Percentiles rank a stretch among this genome's conserved stretches.
These are phyloP conservation scores for Ustilago crameri DNA, from an alignment of 1,284 basidiomycete species.

Conservation along the genomic window DNA sequence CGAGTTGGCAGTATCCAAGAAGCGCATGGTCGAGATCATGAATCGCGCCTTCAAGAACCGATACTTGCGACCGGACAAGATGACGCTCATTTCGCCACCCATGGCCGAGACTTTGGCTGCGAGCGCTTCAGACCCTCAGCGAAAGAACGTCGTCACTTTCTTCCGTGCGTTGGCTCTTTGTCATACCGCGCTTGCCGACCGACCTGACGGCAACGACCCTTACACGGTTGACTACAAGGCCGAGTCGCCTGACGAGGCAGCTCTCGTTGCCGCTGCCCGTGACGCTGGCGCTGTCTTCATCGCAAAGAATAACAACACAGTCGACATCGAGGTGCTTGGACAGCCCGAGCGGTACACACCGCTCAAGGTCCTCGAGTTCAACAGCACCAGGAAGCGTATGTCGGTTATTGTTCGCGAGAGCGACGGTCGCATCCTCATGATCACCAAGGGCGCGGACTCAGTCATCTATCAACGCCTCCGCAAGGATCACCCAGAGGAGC, in stretches of 20 bases:
- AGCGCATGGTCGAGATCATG: slow-evolving; percentile 82
- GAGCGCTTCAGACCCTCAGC: slow-evolving; percentile 73
- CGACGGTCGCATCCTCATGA: slow-evolving; percentile 82
- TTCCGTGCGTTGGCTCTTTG: slow-evolving; percentile 89
- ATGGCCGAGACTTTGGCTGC: slow-evolving; percentile 81
- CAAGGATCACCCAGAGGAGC: slow-evolving; percentile 76
- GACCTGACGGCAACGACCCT: slow-evolving; percentile 72
- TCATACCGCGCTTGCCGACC: slow-evolving; percentile 82
- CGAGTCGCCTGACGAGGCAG: slow-evolving; percentile 93
- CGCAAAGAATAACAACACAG: slow-evolving; percentile 76
- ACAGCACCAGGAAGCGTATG: slow-evolving; percentile 92
- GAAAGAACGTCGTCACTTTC: slow-evolving; percentile 80
- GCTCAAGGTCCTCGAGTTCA: slow-evolving; percentile 89
- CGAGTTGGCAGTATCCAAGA: slow-evolving; percentile 77
- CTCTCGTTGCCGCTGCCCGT: slow-evolving; percentile 87
- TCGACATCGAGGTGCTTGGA: slow-evolving; percentile 93
- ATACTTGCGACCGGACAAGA: slow-evolving; percentile 82
- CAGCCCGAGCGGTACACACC: slow-evolving; percentile 83
- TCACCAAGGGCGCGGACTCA: slow-evolving; percentile 96
- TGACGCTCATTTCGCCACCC: slow-evolving; percentile 88
- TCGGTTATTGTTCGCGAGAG: slow-evolving; percentile 85
- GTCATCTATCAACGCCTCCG: slow-evolving; percentile 89
- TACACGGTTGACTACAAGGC: slow-evolving; percentile 89
- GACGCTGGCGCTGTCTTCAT: slow-evolving; percentile 94
- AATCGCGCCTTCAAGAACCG: slow-evolving; percentile 84